Percentiles rank a stretch among this genome's conserved stretches.
Evolutionary conservation across 805 yeast species (phyloP).

Genomic region (Dipodascopsis uninucleata): DNA sequence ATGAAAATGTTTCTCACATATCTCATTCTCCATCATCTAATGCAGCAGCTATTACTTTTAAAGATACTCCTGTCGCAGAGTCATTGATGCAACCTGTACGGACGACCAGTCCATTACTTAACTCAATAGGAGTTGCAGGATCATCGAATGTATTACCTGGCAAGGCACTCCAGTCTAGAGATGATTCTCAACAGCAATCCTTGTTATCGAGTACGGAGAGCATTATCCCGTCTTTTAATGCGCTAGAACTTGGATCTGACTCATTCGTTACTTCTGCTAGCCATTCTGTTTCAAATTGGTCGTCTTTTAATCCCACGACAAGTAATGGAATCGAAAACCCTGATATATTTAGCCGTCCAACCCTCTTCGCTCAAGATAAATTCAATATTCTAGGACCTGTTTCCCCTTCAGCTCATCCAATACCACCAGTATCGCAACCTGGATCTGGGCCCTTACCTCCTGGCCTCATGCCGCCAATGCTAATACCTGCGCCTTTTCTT

Average conservation of each 20-base stretch:
- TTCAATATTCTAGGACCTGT: no score
- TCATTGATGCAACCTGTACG: slow-evolving; percentile 4
- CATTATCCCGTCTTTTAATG: no score
- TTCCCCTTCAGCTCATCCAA: slow-evolving; percentile 4
- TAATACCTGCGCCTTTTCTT: slow-evolving; percentile 17
- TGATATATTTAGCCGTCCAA: no score
- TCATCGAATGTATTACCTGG: no score
- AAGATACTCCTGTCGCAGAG: not conserved
- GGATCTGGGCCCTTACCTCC: slow-evolving; percentile 14
- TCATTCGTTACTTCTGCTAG: not conserved
- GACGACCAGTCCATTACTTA: no score
- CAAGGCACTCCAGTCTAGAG: no score
- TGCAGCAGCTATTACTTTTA: not conserved
- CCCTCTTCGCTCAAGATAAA: no score
- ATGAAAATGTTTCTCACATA: not conserved
- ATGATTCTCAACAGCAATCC: no score
- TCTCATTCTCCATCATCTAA: not conserved
- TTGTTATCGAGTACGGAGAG: no score
- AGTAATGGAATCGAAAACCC: no score
- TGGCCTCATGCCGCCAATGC: slow-evolving; percentile 21
- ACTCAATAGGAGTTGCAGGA: no score
- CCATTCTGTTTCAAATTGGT: not conserved
- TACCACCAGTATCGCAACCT: slow-evolving; percentile 18
- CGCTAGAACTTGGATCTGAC: not conserved
- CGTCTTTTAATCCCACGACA: no score